phyloP scores from a whole-genome alignment of 768 basidiomycete species.

The Daedaleopsis sinensis region DNA sequence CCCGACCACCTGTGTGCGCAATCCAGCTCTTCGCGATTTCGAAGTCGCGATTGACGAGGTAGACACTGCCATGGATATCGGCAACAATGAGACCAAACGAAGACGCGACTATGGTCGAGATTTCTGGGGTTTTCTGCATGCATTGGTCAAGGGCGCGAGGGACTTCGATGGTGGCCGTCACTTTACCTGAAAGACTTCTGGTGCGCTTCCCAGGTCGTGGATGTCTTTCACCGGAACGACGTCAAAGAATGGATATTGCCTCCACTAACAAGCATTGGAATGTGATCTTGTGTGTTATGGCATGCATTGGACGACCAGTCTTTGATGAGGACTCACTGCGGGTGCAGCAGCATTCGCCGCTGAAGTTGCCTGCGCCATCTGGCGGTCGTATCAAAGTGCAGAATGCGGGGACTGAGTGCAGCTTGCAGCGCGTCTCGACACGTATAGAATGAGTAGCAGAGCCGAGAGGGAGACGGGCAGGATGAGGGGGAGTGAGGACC shows the following conservation, averaged over 20 bases:
- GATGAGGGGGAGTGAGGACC: too few relatives aligned
- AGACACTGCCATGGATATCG: constrained; percentile 84
- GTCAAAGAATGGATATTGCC: constrained; percentile 92
- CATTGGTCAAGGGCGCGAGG: constrained; percentile 16
- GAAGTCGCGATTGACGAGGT: constrained; percentile 75
- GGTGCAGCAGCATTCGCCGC: constrained; percentile 12
- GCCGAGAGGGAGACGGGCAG: too few relatives aligned
- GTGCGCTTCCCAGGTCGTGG: constrained; percentile 73
- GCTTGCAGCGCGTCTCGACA: too few relatives aligned
- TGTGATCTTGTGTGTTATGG: not conserved
- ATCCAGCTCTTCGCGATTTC: constrained; percentile 75
- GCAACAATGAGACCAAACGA: constrained; percentile 74
- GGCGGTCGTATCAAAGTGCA: too few relatives aligned
- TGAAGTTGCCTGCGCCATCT: constrained; percentile 10
- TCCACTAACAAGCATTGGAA: constrained; percentile 31
- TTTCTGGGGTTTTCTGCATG: constrained; percentile 63
- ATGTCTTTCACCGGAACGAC: constrained; percentile 73
- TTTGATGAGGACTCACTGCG: constrained; percentile 12
- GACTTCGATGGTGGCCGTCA: not conserved
- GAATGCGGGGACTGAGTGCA: too few relatives aligned
- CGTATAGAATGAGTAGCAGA: too few relatives aligned
- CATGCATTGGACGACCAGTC: too few relatives aligned
- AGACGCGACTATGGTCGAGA: constrained; percentile 68
- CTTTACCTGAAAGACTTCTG: constrained; percentile 77
- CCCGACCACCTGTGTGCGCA: constrained; percentile 77